Evolutionary conservation across 768 basidiomycete species (phyloP).

Genomic region (Tulasnella calospora): DNA sequence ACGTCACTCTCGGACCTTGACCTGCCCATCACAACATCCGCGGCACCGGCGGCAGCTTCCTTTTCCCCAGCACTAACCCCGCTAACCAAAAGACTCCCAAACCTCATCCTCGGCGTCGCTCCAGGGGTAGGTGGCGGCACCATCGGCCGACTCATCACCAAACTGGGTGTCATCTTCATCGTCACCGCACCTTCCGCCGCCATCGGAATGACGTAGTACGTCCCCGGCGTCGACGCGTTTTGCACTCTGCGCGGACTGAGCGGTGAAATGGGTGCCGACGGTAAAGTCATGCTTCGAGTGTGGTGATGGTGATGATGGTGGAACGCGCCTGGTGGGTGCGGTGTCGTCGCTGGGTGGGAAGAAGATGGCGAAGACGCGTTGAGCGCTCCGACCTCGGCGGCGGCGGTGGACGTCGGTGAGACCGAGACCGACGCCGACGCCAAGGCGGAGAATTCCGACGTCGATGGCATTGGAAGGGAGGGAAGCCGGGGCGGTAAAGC

Average conservation of each 20-base stretch:
- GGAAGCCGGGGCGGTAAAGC: not conserved
- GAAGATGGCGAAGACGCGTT: not conserved
- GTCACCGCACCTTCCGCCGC: conserved; percentile 2
- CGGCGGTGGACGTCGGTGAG: not conserved
- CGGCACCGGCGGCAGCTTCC: not conserved
- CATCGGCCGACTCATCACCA: conserved; percentile 9
- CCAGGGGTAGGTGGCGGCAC: not conserved
- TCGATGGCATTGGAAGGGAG: not conserved
- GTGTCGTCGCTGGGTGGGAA: not conserved
- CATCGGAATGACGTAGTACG: conserved; percentile 16
- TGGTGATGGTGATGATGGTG: not conserved
- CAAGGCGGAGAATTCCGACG: not conserved
- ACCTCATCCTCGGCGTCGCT: conserved; percentile 10
- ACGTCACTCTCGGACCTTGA: conserved; percentile 6
- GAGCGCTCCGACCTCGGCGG: not conserved
- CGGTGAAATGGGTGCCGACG: not conserved
- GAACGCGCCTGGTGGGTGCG: not conserved
- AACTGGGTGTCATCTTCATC: conserved; percentile 23
- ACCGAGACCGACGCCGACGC: not conserved
- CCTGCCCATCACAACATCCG: not conserved
- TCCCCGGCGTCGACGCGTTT: conserved; percentile 1
- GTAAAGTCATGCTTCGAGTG: not conserved
- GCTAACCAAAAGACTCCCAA: not conserved
- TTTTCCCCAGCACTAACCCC: conserved; percentile 13
- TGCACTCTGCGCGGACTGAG: not conserved